phyloP scores from a whole-genome alignment of 768 basidiomycete genomes.

The Termitomyces sp. region DNA sequence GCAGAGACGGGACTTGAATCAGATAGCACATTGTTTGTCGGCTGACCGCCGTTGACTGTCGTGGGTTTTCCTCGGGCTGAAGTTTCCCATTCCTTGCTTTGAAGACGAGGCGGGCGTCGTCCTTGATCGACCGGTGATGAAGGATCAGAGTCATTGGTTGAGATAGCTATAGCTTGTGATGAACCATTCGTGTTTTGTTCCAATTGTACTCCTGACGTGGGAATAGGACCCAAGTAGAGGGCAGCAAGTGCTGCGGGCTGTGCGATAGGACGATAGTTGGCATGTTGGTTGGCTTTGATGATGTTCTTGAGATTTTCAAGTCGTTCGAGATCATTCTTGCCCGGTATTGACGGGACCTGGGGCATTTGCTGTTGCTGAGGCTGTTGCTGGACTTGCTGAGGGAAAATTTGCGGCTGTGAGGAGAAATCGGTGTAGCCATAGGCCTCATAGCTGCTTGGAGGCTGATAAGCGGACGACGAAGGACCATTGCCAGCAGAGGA shows the following conservation, averaged over 20 bases:
- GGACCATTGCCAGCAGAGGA: conserved; percentile 25
- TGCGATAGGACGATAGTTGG: conserved; percentile 63
- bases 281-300: conserved; percentile 72
- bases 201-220: conserved; percentile 18
- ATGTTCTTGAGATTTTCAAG: conserved; percentile 71
- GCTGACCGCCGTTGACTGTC: conserved; percentile 16
- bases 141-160: conserved; percentile 17
- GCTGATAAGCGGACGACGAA: conserved; percentile 27
- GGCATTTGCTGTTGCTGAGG: conserved; percentile 18
- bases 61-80: conserved; percentile 16
- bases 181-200: conserved; percentile 21
- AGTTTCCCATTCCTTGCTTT: conserved; percentile 26
- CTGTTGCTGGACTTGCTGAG: conserved; percentile 17
- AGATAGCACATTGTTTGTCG: conserved; percentile 31
- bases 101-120: conserved; percentile 21
- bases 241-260: conserved; percentile 61
- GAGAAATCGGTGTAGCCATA: conserved; percentile 29
- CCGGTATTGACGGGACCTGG: conserved; percentile 26
- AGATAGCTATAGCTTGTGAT: conserved; percentile 35
- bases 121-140: conserved; percentile 20
- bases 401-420: not conserved
- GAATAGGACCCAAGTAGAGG: conserved; percentile 57
- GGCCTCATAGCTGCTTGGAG: conserved; percentile 29
- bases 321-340: conserved; percentile 66
- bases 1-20: conserved; percentile 12